Conservation (phyloP, 208 protist genomes). For the Angomonas ambiguus region DNA sequence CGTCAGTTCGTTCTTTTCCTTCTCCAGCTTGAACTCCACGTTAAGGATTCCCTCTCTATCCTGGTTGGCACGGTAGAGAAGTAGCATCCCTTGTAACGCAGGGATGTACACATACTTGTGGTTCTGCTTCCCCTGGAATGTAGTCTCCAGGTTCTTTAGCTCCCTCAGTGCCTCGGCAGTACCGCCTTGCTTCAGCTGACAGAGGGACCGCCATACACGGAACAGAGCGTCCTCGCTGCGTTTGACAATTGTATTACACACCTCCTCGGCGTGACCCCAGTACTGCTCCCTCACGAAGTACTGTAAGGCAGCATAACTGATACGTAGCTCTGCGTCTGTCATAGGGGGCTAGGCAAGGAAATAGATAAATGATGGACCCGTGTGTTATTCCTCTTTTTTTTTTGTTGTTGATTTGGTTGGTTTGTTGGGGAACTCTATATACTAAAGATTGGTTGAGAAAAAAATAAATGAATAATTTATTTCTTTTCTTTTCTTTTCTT, state of each 20-base stretch:
- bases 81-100: constrained; percentile 61
- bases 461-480: not conserved
- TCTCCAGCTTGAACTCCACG: constrained; percentile 47
- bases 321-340: constrained; percentile 48
- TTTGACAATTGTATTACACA: constrained; percentile 63
- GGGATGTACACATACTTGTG: constrained; percentile 27
- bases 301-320: constrained; percentile 71
- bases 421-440: too few species aligned
- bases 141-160: constrained; percentile 72
- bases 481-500: constrained; percentile 17
- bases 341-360: constrained; percentile 6
- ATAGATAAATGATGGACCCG: too few species aligned
- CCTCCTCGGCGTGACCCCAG: constrained; percentile 81
- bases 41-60: constrained; percentile 52
- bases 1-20: constrained; percentile 23
- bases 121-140: constrained; percentile 32
- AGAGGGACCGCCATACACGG: constrained; percentile 75
- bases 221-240: constrained; percentile 76
- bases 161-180: constrained; percentile 76
- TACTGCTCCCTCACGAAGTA: constrained; percentile 79
- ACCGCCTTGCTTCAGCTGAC: constrained; percentile 72
- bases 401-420: too few species aligned
- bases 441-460: too few species aligned
- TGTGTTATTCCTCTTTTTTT: too few species aligned
- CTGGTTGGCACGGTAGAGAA: constrained; percentile 72